Evolutionary conservation across 1,139 yeast species (phyloP).

Genomic region (Candida tetrigidarum): DNA sequence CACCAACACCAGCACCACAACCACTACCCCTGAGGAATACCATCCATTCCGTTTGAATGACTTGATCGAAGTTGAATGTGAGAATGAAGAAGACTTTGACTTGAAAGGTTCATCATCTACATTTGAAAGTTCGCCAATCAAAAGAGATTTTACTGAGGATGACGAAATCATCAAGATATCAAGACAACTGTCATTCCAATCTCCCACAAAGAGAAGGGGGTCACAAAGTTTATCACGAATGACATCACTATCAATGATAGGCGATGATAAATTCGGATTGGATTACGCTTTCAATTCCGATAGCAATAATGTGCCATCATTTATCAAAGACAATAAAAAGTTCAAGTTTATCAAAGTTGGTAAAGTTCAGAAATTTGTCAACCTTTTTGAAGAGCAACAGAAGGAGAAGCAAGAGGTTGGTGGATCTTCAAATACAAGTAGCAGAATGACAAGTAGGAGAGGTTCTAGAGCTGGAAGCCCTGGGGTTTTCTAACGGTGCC

Average conservation of each 20-base stretch:
- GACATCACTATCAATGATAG: constrained; percentile 27
- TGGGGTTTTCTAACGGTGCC: neutral
- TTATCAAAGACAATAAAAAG: constrained; percentile 47
- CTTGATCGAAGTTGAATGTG: constrained; percentile 15
- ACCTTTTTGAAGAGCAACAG: constrained; percentile 45
- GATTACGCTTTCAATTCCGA: constrained; percentile 37
- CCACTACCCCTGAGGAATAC: neutral
- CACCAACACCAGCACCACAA: neutral
- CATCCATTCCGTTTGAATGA: constrained; percentile 14
- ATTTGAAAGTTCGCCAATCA: constrained; percentile 12
- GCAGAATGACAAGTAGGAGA: constrained; percentile 10
- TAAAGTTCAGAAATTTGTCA: constrained; percentile 52
- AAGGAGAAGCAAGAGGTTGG: constrained; percentile 17
- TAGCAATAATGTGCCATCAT: constrained; percentile 39
- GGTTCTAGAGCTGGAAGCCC: constrained; percentile 2
- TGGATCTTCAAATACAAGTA: constrained; percentile 4
- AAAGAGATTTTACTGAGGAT: constrained; percentile 10
- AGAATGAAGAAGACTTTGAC: constrained; percentile 11
- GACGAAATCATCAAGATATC: constrained; percentile 12
- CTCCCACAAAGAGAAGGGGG: constrained; percentile 20
- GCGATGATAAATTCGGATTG: constrained; percentile 27
- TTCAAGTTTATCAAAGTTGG: constrained; percentile 53
- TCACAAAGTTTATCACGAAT: constrained; percentile 20
- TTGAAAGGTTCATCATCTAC: constrained; percentile 7
- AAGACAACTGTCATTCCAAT: constrained; percentile 18